Percentiles rank a stretch among this genome's conserved stretches.
These are phyloP conservation scores for Priceomyces carsonii DNA, from an alignment of 805 yeast species.

Conservation along the genomic window DNA sequence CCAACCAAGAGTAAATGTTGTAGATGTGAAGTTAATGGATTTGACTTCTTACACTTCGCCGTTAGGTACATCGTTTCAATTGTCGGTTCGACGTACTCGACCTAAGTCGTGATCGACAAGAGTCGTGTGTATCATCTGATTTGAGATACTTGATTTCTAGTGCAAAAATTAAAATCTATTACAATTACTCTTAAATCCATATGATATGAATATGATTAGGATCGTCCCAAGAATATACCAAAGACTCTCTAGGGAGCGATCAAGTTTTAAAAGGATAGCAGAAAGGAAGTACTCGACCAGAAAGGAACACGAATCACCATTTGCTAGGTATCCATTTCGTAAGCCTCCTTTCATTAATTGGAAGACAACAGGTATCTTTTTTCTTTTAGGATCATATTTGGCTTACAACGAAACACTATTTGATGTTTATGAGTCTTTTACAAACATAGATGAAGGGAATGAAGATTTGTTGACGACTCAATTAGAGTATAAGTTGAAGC, in stretches of 20 bases:
- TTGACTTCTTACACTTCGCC: too few species aligned
- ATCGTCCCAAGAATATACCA: background rate
- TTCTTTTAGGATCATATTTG: conserved; percentile 21
- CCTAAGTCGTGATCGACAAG: too few species aligned
- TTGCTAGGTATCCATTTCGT: conserved; percentile 25
- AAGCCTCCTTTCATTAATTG: conserved; percentile 29
- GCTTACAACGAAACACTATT: conserved; percentile 28
- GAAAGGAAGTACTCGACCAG: conserved; percentile 24
- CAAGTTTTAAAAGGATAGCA: background rate
- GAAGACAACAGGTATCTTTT: conserved; percentile 24
- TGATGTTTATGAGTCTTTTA: conserved; percentile 23
- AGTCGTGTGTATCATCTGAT: too few species aligned
- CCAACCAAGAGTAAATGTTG: too few species aligned
- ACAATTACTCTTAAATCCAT: too few species aligned
- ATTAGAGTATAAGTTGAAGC: conserved; percentile 49
- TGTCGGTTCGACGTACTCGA: too few species aligned
- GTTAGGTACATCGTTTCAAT: too few species aligned
- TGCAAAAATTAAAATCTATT: too few species aligned
- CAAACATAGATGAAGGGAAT: conserved; percentile 18
- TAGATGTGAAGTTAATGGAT: too few species aligned
- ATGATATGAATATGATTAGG: conserved; percentile 1
- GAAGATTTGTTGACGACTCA: conserved; percentile 30
- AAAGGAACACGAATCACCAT: conserved; percentile 30
- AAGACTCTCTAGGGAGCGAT: background rate
- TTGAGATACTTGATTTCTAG: too few species aligned